Base-by-base conservation (phyloP, 345 rosid genomes). In the Eucalyptus cladocalyx region DNA sequence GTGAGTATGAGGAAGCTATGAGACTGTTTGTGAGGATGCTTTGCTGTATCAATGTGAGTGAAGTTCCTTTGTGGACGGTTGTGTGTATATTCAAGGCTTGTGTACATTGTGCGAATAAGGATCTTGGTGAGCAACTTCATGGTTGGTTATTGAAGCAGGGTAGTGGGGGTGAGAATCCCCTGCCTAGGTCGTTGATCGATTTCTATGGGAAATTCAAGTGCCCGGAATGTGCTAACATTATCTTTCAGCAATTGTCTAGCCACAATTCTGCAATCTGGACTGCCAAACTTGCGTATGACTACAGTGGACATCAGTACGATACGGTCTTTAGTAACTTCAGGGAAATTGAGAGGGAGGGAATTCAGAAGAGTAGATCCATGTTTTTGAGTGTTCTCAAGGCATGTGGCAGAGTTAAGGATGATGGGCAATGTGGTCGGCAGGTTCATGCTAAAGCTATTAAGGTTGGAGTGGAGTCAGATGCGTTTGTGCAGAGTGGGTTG, bases 111-210 rank as follows among this genome's bases (percentile, higher is more conserved):
- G 89, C 88, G 88, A 92, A 95, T 86, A 89, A 94, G 89, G 95
- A 76, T 18, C 91, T 95, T 26, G 99, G 98, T 18, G 94, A 93
- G 88, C 97, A 96, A 88, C 86, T 95, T n/a, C 99, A 95, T 90
- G 96, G 91, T 13, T 92, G 94, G 93, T 90, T 93, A 51, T 90
- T 94, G 76, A 96, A 95, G 93, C 86, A 89, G 42, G 97, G 97
- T 76, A 86, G 37, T 30, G 86, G 88, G 9, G 83, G 88, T 51
- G 93, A 93, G 80, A 89, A 89, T 13, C 91, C 91, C 85, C 86
- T 93, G 8, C 90, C 90, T 13, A 91, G 93, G 40, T 92, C 94
- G 2, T 91, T 95, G 93, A 94, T 94, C 86, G 90, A 92, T 69
- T 95, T 96, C 80, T 95, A 96, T 43, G 95, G 96, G 19, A 93